Base-by-base conservation (phyloP, 2,329 filamentous ascomycete species). In the Colletotrichum kahawae region DNA sequence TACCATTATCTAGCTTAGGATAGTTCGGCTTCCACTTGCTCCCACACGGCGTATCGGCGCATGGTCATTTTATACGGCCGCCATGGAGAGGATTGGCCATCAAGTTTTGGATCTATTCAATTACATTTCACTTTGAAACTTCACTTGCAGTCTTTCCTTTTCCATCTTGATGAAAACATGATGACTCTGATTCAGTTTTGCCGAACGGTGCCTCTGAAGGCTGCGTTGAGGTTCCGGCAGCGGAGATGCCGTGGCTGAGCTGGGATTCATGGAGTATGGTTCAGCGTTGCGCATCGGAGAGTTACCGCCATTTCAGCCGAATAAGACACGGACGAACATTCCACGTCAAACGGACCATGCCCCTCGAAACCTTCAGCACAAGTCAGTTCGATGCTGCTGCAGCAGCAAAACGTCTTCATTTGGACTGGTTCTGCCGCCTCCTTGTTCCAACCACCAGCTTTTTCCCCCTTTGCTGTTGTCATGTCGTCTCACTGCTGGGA, bases 41-140 rank as follows among this genome's bases (percentile, higher is more conserved):
- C 66, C 67, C 59, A 74, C 76, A 71, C 57, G 76, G 76, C 76
- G 76, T 76, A 70, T 51, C 43, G 76, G 76, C 59, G 76, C 66
- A 70, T 76, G 38, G 69, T 69, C 68, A 57, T 70, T 66, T 74
- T 13, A 7, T 62, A 71, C 65, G 74, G 62, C 59, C 71, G 74
- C 62, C 60, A 64, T 14, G 57, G 56, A 62, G 59, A 66, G 33
- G 64, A 60, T 18, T 66, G 60, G 74, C 60, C 65, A 14, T 65
- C 51, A 74, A 68, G 24, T 34, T 68, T 60, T 43, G 54, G 12
- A 67, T 60, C 16, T 59, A 33, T 21, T 38, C 59, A 64, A 64
- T 34, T 48, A 34, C 31, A 65, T 27, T 31, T 33, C 8, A 31
- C 43, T 51, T 51, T 51, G 43, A 27, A 24, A 64, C 29, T 43